Conservation (phyloP, 305 asterid genomes). For the Ajuga reptans region DNA sequence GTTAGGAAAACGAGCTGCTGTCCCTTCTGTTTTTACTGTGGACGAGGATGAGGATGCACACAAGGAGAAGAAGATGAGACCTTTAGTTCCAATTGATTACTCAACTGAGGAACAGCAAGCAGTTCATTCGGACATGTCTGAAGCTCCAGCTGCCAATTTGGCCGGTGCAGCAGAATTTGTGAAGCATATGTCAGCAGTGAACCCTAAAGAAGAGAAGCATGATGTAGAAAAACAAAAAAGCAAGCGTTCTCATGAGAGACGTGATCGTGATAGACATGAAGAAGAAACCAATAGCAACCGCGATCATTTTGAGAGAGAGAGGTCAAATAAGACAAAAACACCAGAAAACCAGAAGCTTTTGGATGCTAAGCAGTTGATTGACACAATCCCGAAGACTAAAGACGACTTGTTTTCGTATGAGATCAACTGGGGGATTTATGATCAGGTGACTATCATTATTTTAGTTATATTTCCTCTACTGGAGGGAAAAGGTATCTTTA, state of each 20-base stretch:
- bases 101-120: conserved; percentile 74
- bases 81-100: conserved; percentile 96
- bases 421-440: conserved; percentile 79
- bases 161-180: conserved; percentile 63
- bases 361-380: conserved; percentile 96
- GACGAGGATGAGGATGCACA: conserved; percentile 91
- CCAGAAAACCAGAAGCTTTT: conserved; percentile 76
- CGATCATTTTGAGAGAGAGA: conserved; percentile 50
- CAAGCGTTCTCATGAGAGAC: conserved; percentile 69
- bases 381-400: conserved; percentile 93
- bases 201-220: conserved; percentile 60
- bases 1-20: conserved; percentile 79
- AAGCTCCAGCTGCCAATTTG: conserved; percentile 45
- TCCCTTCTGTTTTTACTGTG: conserved; percentile 79
- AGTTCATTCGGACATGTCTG: conserved; percentile 42
- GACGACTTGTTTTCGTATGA: conserved; percentile 84
- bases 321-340: conserved; percentile 47
- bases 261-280: conserved; percentile 63
- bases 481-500: background rate
- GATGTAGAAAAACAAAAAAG: conserved; percentile 60
- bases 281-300: conserved; percentile 45
- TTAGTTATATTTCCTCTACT: background rate
- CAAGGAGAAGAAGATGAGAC: conserved; percentile 97
- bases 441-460: conserved; percentile 53
- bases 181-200: conserved; percentile 51